Evolutionary conservation across 1,284 basidiomycete species (phyloP), one percentile per base, ranked within the genome.

Genomic region (Phylloporus sp.): DNA sequence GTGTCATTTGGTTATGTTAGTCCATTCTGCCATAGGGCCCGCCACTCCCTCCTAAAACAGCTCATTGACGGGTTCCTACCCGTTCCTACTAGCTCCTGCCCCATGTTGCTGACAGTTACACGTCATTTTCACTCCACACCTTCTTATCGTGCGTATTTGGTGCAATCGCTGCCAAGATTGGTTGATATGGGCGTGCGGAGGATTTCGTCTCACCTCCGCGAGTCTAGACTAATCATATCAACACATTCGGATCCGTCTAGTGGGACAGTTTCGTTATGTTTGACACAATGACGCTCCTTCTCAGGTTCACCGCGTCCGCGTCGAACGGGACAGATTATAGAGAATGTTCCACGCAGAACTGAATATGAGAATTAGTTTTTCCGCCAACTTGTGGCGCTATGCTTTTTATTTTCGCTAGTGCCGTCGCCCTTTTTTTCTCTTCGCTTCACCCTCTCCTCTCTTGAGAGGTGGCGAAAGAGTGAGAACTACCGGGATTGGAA

Each of bases 61-160:
- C 37, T 37, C 31, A 15, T 54, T 46, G 34, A 50, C 60, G 54
- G 24, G 57, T 65, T 58, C 59, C 42, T 68, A n/a, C 54, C 28
- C 15, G 55, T 61, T 52, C 56, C 37, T 69, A 24, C 44, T n/a
- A 29, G 13, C 47, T 40, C n/a, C 54, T 52, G 47, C 57, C 62
- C 69, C 56, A 66, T 50, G 49, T 39, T 10, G 44, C 17, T 70
- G 69, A 69, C 69, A 68, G 49, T 59, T 71, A 28, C 67, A 70
- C 71, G 67, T 70, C 69, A 70, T 71, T 44, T 55, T 47, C 52
- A 53, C 40, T 57, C 56, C 46, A 31, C 44, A 29, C 55, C 56
- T 60, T 63, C 58, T 68, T 73, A 73, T 71, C 69, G 57, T 61
- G 40, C 51, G 55, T 53, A 17, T 42, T 32, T 59, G 42, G 46